Conservation (phyloP, 176 grass and related monocot species). For the Bothriochloa decipiens region DNA sequence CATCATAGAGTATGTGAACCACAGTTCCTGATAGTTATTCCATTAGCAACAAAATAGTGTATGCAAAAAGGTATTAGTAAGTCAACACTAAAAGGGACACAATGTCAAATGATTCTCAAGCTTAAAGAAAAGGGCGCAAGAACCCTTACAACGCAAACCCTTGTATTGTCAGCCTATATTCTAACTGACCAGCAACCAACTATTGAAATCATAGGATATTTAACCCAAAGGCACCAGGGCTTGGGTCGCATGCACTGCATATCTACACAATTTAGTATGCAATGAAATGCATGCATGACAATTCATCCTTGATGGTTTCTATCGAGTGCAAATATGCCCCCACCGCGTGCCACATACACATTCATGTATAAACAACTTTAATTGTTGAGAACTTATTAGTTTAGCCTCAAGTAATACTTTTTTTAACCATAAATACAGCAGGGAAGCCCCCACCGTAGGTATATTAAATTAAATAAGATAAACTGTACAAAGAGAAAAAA, state of each 20-base stretch:
- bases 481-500: too few species aligned
- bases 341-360: not conserved
- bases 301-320: not conserved
- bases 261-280: not conserved
- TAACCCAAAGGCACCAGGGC: not conserved
- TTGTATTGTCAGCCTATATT: constrained; percentile 7
- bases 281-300: not conserved
- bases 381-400: constrained; percentile 3
- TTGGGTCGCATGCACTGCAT: not conserved
- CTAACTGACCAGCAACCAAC: not conserved
- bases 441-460: too few species aligned
- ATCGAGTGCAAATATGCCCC: not conserved
- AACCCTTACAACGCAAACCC: not conserved
- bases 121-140: not conserved
- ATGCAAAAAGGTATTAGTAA: constrained; percentile 35
- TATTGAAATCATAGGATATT: constrained; percentile 26
- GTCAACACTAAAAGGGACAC: constrained; percentile 31
- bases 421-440: too few species aligned
- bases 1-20: constrained; percentile 31
- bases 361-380: constrained; percentile 21
- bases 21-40: not conserved
- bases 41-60: constrained; percentile 12
- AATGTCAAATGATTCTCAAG: constrained; percentile 25
- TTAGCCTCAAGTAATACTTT: constrained; percentile 22
- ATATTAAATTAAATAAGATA: too few species aligned